A percentile compares a stretch with the other conserved stretches of the same genome.
These are phyloP conservation scores for Alternaria brassicae DNA, from an alignment of 2,329 filamentous ascomycete genomes.

Conservation along the genomic window DNA sequence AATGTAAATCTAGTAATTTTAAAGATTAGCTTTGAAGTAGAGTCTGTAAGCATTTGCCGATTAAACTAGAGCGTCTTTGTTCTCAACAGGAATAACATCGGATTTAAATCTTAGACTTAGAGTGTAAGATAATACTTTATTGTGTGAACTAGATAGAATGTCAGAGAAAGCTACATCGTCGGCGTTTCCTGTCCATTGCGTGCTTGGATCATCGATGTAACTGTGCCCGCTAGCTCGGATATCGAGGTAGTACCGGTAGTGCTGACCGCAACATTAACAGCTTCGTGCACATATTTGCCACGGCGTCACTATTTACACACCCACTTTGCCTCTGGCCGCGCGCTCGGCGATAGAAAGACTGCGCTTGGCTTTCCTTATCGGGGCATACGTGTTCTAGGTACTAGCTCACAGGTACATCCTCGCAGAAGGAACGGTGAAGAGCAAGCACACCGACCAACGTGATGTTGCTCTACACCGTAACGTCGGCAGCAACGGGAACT, in stretches of 20 bases:
- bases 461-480: not conserved
- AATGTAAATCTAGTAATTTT: too few species aligned
- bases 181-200: too few species aligned
- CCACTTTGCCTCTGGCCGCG: not conserved
- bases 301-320: not conserved
- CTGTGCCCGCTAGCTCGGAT: not conserved
- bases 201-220: not conserved
- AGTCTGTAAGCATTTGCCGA: too few species aligned
- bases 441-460: not conserved
- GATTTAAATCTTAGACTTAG: too few species aligned
- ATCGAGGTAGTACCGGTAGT: not conserved
- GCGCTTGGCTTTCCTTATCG: not conserved
- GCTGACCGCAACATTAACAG: not conserved
- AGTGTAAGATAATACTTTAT: too few species aligned
- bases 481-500: not conserved
- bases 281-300: not conserved
- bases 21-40: too few species aligned
- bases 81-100: too few species aligned
- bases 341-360: not conserved
- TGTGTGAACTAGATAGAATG: too few species aligned
- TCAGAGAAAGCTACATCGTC: too few species aligned
- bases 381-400: not conserved
- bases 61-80: too few species aligned
- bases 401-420: not conserved
- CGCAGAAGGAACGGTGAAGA: not conserved